Evolutionary conservation across 352 stramenopile species (phyloP), one percentile per base, ranked within the genome.

Genomic region (Phytophthora sojae): DNA sequence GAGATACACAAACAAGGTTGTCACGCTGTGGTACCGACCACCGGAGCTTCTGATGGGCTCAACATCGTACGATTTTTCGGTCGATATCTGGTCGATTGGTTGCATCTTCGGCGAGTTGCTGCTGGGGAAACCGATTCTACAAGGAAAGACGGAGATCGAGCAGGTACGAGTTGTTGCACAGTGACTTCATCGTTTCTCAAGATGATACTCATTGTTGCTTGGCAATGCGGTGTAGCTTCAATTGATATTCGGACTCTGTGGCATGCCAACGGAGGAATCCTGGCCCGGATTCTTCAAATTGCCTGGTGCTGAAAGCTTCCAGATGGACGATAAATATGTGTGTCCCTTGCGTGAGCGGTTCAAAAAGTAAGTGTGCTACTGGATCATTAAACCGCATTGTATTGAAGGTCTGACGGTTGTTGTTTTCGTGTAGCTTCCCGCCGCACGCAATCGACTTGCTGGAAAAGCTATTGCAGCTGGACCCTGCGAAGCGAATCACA

Each of bases 11-110:
- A 98, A 99, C 80, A 98, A 99, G 66, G 96, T 99, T 4, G 95
- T 98, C 11, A 99, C 96, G 26, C 76, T 97, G 19, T 99, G 96
- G 96, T 99, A 99, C 73, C 86, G 96, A 26, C 86, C 95, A 1
- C 96, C 96, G 0, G 96, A 99, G 69, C 81, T 99, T 21, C 74
- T 99, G 26, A 86, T 99, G 57, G 94, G 96, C 3, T 97, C 84
- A 17, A 98, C 93, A 3, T 91, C 82, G 6, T 99, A 99, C 71
- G 90, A 96, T 64, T 95, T 88, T 44, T 96, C 83, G 6, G 94
- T 99, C 17, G 96, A 99, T 78, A 83, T 97, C n/a, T 99, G 96
- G 94, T 98, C 96, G 0, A 96, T 98, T 58, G 96, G 95, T 0
- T 94, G 85, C 44, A 95, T 96, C 49, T 96, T 96, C 57, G 89